phyloP scores from a whole-genome alignment of 768 basidiomycete species.

The Naganishia kalamii region DNA sequence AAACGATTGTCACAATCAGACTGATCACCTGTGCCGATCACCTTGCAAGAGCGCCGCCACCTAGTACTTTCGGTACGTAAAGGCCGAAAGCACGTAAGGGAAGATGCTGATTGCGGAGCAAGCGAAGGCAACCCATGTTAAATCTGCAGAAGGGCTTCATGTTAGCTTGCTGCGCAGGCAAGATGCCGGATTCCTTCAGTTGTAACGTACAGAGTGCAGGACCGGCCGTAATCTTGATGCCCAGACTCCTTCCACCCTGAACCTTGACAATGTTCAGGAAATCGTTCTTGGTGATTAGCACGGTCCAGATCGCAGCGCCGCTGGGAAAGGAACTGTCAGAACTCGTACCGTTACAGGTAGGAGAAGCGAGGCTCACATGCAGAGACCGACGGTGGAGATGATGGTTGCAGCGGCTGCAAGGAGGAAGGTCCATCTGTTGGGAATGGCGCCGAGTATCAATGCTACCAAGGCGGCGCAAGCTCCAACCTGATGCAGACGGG shows the following conservation, averaged over 20 bases:
- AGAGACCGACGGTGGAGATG: constrained; percentile 28
- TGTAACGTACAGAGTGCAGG: constrained; percentile 38
- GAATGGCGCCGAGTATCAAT: constrained; percentile 37
- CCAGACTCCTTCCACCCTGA: constrained; percentile 27
- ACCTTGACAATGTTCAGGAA: constrained; percentile 35
- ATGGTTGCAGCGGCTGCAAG: constrained; percentile 27
- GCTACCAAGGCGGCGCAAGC: constrained; percentile 33
- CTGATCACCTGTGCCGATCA: no score
- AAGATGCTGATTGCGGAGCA: constrained; percentile 34
- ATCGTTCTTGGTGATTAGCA: constrained; percentile 38
- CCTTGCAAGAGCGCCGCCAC: background rate
- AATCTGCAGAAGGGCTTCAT: constrained; percentile 26
- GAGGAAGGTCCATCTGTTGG: constrained; percentile 36
- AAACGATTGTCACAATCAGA: no score
- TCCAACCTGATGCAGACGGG: constrained; percentile 29
- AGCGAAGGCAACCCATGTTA: constrained; percentile 44
- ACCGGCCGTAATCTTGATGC: constrained; percentile 36
- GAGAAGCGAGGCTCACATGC: constrained; percentile 6
- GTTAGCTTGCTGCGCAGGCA: no score
- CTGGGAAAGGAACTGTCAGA: constrained; percentile 33
- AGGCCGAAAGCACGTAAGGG: constrained; percentile 43
- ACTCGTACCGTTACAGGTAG: background rate
- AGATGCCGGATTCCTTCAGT: no score
- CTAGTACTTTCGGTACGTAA: constrained; percentile 32
- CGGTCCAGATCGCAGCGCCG: constrained; percentile 44